phyloP scores from a whole-genome alignment of 164 flowering plant genomes.

The Magnolia officinalis region DNA sequence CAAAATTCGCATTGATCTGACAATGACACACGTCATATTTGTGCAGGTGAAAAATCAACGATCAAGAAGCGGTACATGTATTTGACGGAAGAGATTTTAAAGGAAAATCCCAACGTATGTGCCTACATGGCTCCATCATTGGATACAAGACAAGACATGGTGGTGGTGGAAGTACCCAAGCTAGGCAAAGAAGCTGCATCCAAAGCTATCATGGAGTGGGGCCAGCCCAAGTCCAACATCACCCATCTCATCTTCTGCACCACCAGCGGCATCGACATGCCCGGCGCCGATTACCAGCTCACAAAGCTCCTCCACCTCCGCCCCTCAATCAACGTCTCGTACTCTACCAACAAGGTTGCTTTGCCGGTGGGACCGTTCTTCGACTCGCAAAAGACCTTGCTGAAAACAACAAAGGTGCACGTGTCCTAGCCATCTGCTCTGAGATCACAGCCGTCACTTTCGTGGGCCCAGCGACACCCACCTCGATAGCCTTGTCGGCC shows the following conservation, averaged over 20 bases:
- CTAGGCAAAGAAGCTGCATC: slow-evolving; percentile 43
- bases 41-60: slow-evolving; percentile 42
- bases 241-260: slow-evolving; percentile 54
- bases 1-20: too few species aligned
- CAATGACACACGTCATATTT: not conserved
- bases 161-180: slow-evolving; percentile 39
- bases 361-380: slow-evolving; percentile 42
- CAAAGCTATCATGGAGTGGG: slow-evolving; percentile 51
- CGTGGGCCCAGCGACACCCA: slow-evolving; percentile 35
- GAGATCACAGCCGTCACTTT: slow-evolving; percentile 34
- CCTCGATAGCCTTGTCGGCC: slow-evolving; percentile 41
- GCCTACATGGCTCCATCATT: slow-evolving; percentile 41
- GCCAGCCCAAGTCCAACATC: slow-evolving; percentile 47
- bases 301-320: slow-evolving; percentile 46
- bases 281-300: slow-evolving; percentile 47
- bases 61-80: slow-evolving; percentile 43
- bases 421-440: slow-evolving; percentile 43
- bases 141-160: slow-evolving; percentile 43
- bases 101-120: slow-evolving; percentile 34
- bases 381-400: slow-evolving; percentile 46
- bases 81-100: slow-evolving; percentile 40
- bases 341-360: slow-evolving; percentile 46
- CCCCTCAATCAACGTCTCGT: slow-evolving; percentile 43
- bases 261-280: slow-evolving; percentile 46
- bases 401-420: slow-evolving; percentile 47